These are phyloP conservation scores for Monosporascus sp. DNA, from an alignment of 2,329 filamentous ascomycete genomes.

Conservation along the genomic window DNA sequence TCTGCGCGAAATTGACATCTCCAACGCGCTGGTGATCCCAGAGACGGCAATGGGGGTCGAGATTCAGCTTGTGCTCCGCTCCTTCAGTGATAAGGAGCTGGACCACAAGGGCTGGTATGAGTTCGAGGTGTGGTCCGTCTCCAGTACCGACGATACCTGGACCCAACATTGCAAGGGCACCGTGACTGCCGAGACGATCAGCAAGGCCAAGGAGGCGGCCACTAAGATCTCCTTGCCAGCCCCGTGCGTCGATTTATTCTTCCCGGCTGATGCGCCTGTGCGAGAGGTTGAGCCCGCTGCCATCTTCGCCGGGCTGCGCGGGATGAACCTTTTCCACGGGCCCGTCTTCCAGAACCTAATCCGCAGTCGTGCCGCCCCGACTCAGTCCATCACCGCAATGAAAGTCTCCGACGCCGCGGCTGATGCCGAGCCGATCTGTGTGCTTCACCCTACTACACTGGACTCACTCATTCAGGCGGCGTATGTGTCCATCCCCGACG, in stretches of 20 bases:
- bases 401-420: conserved; percentile 14
- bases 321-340: too few species aligned
- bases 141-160: conserved; percentile 17
- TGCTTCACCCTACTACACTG: conserved; percentile 18
- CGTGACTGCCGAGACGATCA: conserved; percentile 10
- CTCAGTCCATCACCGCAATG: conserved; percentile 13
- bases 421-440: too few species aligned
- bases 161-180: conserved; percentile 17
- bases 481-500: too few species aligned
- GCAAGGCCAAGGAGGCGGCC: conserved; percentile 9
- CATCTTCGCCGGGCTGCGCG: too few species aligned
- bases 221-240: too few species aligned
- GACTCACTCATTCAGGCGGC: too few species aligned
- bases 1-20: conserved; percentile 12
- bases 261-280: neutral
- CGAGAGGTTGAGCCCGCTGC: neutral
- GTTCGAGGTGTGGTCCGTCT: conserved; percentile 17
- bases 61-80: conserved; percentile 13
- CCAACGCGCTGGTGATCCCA: conserved; percentile 7
- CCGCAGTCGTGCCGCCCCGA: conserved; percentile 4
- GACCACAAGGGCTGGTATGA: conserved; percentile 12
- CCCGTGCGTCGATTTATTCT: too few species aligned
- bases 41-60: conserved; percentile 17
- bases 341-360: conserved; percentile 1
- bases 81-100: conserved; percentile 9